Evolutionary conservation across 2,329 filamentous ascomycete genomes (phyloP).

Genomic region (Botrytis hyacinthi): DNA sequence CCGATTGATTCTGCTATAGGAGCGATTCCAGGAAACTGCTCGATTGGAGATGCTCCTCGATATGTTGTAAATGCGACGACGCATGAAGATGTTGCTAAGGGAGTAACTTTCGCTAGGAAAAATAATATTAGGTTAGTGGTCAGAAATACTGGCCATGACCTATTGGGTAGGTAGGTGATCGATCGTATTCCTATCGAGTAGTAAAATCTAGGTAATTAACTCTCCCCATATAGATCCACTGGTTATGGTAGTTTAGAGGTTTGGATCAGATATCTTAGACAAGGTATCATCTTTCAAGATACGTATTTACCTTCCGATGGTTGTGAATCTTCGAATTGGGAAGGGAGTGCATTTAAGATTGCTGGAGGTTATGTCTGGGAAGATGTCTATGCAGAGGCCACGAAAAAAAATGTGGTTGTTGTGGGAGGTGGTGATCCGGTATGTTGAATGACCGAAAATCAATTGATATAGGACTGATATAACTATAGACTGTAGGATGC

Average conservation of each 20-base stretch:
- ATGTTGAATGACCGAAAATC: neutral
- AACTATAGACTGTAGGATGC: conserved; percentile 38
- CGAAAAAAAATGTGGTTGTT: conserved; percentile 39
- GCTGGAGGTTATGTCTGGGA: conserved; percentile 40
- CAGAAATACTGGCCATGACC: conserved; percentile 48
- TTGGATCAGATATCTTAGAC: conserved; percentile 50
- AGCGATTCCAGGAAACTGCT: conserved; percentile 36
- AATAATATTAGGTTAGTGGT: conserved; percentile 45
- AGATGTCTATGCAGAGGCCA: conserved; percentile 39
- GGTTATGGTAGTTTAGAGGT: conserved; percentile 40
- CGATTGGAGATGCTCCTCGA: conserved; percentile 42
- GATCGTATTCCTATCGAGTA: neutral
- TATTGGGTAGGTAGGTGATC: conserved; percentile 40
- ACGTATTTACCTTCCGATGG: conserved; percentile 27
- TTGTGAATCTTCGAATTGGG: conserved; percentile 37
- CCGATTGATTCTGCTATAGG: neutral
- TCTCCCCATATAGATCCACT: conserved; percentile 27
- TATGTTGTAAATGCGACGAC: conserved; percentile 43
- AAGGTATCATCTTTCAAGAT: conserved; percentile 28
- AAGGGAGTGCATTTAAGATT: conserved; percentile 40
- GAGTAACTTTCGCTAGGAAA: conserved; percentile 46
- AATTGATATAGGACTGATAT: conserved; percentile 26
- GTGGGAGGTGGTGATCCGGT: conserved; percentile 40
- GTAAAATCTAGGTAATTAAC: conserved; percentile 24
- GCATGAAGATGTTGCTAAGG: conserved; percentile 39